These are phyloP conservation scores for Grosmannia penicillata DNA, from an alignment of 2,329 filamentous ascomycete genomes.

Conservation along the genomic window DNA sequence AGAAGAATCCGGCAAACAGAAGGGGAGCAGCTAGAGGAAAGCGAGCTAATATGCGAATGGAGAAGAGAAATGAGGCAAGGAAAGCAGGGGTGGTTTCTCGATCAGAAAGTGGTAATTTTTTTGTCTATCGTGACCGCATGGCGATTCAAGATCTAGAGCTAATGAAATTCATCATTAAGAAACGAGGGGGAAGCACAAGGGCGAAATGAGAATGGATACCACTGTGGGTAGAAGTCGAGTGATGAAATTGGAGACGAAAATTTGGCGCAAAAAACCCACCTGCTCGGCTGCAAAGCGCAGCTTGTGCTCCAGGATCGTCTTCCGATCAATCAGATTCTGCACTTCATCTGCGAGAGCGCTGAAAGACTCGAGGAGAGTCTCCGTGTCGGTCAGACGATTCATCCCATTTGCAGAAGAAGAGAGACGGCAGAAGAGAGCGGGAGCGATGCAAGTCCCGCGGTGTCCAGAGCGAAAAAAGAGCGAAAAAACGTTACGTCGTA, in stretches of 20 bases:
- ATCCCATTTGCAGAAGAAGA: slow-evolving; percentile 18
- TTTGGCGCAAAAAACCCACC: slow-evolving; percentile 25
- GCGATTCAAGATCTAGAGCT: slow-evolving; percentile 78
- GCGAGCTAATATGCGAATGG: slow-evolving; percentile 9
- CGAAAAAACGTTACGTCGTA: background rate
- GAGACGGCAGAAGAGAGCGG: slow-evolving; percentile 5
- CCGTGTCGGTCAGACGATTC: slow-evolving; percentile 29
- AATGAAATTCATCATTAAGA: slow-evolving; percentile 34
- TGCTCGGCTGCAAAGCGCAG: slow-evolving; percentile 51
- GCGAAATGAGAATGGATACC: background rate
- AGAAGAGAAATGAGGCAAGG: slow-evolving; percentile 8
- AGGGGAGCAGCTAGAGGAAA: slow-evolving; percentile 3
- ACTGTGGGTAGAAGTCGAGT: background rate
- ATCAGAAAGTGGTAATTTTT: slow-evolving; percentile 27
- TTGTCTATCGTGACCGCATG: slow-evolving; percentile 47
- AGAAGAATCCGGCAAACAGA: slow-evolving; percentile 2
- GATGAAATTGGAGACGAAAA: slow-evolving; percentile 2
- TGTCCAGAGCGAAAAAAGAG: background rate
- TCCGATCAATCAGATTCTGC: slow-evolving; percentile 46
- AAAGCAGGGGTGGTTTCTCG: slow-evolving; percentile 8
- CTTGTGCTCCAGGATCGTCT: slow-evolving; percentile 52
- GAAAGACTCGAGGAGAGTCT: slow-evolving; percentile 49
- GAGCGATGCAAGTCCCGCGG: background rate
- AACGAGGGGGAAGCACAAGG: background rate
- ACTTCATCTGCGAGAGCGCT: slow-evolving; percentile 50